phyloP scores from a whole-genome alignment of 208 protist genomes.

The Leishmania major region DNA sequence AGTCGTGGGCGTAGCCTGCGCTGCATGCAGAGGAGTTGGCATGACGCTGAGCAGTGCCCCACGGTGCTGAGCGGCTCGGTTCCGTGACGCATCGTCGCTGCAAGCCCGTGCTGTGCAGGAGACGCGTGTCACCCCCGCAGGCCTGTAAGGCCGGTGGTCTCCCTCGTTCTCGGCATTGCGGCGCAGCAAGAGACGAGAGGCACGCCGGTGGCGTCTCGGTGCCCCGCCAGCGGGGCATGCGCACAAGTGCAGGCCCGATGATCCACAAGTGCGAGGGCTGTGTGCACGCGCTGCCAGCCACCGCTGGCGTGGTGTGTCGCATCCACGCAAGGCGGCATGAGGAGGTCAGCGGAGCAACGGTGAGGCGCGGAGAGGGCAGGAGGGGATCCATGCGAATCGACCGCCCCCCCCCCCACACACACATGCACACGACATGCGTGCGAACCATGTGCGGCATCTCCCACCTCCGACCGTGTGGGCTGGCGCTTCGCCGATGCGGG shows the following conservation, averaged over 20 bases:
- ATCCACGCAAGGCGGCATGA: background rate
- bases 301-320: background rate
- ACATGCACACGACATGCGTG: no score
- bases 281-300: background rate
- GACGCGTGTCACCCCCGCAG: background rate
- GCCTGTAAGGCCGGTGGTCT: background rate
- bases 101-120: background rate
- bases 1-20: background rate
- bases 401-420: no score
- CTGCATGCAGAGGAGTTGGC: background rate
- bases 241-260: background rate
- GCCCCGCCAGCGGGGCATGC: background rate
- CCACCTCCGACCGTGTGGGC: no score
- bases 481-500: no score
- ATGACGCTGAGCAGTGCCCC: no score
- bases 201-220: background rate
- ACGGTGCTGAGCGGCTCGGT: no score
- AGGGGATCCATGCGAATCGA: no score
- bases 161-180: background rate
- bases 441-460: no score
- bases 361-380: no score
- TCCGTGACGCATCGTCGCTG: background rate
- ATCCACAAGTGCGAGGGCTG: background rate
- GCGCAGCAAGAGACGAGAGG: background rate
- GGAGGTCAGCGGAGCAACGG: background rate